Conservation (phyloP, 768 basidiomycete genomes). For the Boletus edulis region DNA sequence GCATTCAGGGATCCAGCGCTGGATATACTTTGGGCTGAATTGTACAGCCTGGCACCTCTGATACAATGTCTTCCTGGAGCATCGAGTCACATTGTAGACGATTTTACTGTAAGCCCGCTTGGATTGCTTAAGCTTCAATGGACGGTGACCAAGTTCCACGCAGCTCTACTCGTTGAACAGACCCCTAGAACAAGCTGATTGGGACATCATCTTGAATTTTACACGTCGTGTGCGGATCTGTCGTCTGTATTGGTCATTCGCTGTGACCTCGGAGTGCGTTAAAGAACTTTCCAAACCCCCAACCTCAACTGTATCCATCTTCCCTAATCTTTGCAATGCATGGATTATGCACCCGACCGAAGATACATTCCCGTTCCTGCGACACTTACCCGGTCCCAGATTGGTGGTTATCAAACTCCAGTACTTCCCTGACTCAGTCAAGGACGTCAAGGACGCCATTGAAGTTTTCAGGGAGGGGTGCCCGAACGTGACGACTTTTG, state of each 20-base stretch:
- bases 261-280: too few species aligned
- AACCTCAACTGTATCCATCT: neutral
- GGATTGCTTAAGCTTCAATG: too few species aligned
- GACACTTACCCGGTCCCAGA: neutral
- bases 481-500: neutral
- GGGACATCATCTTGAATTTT: neutral
- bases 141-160: too few species aligned
- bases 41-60: too few species aligned
- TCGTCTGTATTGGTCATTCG: neutral
- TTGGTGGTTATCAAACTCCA: neutral
- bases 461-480: neutral
- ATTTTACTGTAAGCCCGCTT: too few species aligned
- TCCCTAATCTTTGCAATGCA: neutral
- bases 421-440: too few species aligned
- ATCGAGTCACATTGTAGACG: too few species aligned
- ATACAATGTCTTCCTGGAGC: too few species aligned
- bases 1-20: too few species aligned
- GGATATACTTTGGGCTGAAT: too few species aligned
- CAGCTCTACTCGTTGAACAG: neutral
- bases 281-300: neutral
- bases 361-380: neutral
- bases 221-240: neutral
- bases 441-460: neutral
- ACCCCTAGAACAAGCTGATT: neutral
- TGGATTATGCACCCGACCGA: fast-evolving